These are phyloP conservation scores for Termitomyces sp. DNA, from an alignment of 768 basidiomycete species.

Conservation along the genomic window DNA sequence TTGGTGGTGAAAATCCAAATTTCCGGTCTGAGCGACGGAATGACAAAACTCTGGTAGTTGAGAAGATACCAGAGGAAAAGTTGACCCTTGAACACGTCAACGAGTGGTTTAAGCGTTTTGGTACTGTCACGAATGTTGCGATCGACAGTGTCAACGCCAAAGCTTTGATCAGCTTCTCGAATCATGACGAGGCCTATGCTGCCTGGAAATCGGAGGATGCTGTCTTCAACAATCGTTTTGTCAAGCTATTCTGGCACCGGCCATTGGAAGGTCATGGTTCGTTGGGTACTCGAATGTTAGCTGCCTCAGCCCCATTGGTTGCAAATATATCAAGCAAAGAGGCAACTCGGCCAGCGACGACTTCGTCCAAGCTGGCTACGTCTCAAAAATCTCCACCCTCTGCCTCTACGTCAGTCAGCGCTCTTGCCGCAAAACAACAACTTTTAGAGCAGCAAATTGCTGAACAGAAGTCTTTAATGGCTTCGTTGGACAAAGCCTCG, in stretches of 20 bases:
- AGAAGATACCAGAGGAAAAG: conserved; percentile 88
- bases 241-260: conserved; percentile 94
- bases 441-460: conserved; percentile 77
- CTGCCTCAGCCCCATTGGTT: conserved; percentile 73
- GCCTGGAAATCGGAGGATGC: conserved; percentile 95
- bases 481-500: conserved; percentile 54
- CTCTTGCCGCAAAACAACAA: conserved; percentile 70
- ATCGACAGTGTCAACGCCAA: conserved; percentile 71
- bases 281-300: conserved; percentile 70
- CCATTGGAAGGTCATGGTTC: conserved; percentile 90
- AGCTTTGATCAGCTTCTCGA: conserved; percentile 83
- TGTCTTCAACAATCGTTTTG: conserved; percentile 92
- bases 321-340: conserved; percentile 51
- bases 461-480: conserved; percentile 86
- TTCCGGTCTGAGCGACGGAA: conserved; percentile 64
- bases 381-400: conserved; percentile 33
- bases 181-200: conserved; percentile 76
- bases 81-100: conserved; percentile 75
- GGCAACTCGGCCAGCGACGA: conserved; percentile 14
- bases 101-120: conserved; percentile 89
- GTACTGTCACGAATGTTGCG: conserved; percentile 88
- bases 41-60: conserved; percentile 84
- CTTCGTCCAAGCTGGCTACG: conserved; percentile 15
- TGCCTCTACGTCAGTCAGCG: conserved; percentile 24
- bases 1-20: conserved; percentile 57